Base-by-base conservation (phyloP, 345 rosid species). In the Eucalyptus sp. region DNA sequence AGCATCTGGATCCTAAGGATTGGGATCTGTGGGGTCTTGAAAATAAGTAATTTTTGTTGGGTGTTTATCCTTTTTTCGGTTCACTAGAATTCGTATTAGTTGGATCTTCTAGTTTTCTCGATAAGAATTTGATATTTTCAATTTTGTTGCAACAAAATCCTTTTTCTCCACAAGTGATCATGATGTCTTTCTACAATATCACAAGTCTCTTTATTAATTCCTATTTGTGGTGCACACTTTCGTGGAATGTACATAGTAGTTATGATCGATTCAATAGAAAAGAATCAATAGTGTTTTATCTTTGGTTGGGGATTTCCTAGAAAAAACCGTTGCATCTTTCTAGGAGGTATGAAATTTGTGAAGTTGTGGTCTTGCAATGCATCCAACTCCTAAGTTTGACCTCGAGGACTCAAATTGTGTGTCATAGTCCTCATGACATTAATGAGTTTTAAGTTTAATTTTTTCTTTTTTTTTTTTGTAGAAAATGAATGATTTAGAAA, bases 1-100 rank as follows among this genome's bases (percentile, higher is more conserved):
- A 52, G 58, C 4, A 0, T 52, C 1, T 0, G 0, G 25, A 52
- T 4, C 25, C 18, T 52, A 10, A 18, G 58, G 56, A 22, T 0
- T 18, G 24, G 24, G 3, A 52, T 18, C 1, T 1, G 2, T 18
- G 56, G 9, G 56, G 56, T 52, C 24, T 52, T 24, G 1, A 18
- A 18, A 52, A 52, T 52, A 52, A 52, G 10, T 52, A 52, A 52
- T 0, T 52, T 52, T 18, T 52, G 2, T 18, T 18, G 0, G 4
- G 1, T 6, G 5, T 64, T 64, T 13, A 64, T 64, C 17, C 2
- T 7, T n/a, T n/a, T 64, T 64, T 7, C 3, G 0, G 0, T n/a
- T 64, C 76, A n/a, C 2, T 14, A n/a, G 5, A 5, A 64, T 64
- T 64, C 4, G 1, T n/a, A 13, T 64, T 0, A 7, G 1, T 64